phyloP scores from a whole-genome alignment of 2,329 filamentous ascomycete genomes.

The Acarospora socialis region DNA sequence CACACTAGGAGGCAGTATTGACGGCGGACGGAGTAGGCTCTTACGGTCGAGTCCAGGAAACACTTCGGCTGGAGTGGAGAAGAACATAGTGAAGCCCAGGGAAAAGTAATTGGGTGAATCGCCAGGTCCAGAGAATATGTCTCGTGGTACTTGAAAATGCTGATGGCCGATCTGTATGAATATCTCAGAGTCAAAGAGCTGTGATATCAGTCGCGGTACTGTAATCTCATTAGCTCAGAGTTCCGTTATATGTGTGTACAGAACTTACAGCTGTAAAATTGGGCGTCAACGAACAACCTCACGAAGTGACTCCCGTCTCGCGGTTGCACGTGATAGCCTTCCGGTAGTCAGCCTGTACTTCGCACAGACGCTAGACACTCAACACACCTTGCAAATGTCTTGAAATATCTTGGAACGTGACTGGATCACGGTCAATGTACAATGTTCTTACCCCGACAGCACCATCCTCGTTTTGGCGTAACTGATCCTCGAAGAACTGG shows the following conservation, averaged over 20 bases:
- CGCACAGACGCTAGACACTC: conserved; percentile 4
- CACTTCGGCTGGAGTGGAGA: conserved; percentile 61
- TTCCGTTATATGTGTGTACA: conserved; percentile 6
- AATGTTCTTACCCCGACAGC: conserved; percentile 56
- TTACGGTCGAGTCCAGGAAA: conserved; percentile 75
- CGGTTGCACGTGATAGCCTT: conserved; percentile 70
- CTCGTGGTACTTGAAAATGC: conserved; percentile 80
- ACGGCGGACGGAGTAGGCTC: conserved; percentile 69
- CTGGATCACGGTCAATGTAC: conserved; percentile 88
- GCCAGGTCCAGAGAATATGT: conserved; percentile 70
- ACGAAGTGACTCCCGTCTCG: conserved; percentile 78
- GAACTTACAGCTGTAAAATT: conserved; percentile 70
- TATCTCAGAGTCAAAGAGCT: conserved; percentile 81
- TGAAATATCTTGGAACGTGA: conserved; percentile 77
- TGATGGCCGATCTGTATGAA: conserved; percentile 80
- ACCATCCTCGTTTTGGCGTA: conserved; percentile 49
- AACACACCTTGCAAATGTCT: conserved; percentile 62
- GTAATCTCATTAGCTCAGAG: conserved; percentile 11
- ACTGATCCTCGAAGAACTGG: conserved; percentile 76
- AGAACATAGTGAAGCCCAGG: conserved; percentile 77
- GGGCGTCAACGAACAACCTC: conserved; percentile 81
- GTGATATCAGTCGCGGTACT: conserved; percentile 81
- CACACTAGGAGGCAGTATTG: conserved; percentile 69
- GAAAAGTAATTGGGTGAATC: conserved; percentile 96
- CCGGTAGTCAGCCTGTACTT: conserved; percentile 3